Conservation (phyloP, 768 basidiomycete species). For the Sporobolomyces phaffii region DNA sequence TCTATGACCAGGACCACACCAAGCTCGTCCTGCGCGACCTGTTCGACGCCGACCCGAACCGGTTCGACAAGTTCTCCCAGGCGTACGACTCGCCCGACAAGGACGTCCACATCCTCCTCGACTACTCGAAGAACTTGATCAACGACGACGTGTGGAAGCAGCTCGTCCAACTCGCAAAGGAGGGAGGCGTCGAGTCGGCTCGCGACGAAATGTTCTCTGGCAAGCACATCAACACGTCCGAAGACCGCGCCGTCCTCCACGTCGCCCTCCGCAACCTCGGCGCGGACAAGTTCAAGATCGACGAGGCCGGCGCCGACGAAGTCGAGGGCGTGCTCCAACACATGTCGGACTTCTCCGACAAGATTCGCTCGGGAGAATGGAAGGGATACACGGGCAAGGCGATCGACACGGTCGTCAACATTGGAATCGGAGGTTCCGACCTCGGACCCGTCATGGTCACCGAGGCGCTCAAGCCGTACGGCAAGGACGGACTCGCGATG, state of each 20-base stretch:
- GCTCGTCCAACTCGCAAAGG: conserved; percentile 71
- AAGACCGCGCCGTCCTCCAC: conserved; percentile 93
- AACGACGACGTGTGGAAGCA: conserved; percentile 72
- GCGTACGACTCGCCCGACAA: conserved; percentile 59
- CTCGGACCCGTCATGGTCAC: conserved; percentile 98
- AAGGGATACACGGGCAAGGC: conserved; percentile 95
- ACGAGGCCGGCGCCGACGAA: conserved; percentile 73
- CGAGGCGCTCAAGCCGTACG: conserved; percentile 89
- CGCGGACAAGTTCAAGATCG: conserved; percentile 62
- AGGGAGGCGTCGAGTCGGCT: conserved; percentile 75
- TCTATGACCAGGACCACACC: conserved; percentile 66
- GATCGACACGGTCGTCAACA: conserved; percentile 93
- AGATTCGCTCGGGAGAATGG: conserved; percentile 79
- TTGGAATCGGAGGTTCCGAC: conserved; percentile 97
- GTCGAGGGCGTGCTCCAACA: conserved; percentile 77
- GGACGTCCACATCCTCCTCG: conserved; percentile 75
- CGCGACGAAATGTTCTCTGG: conserved; percentile 93
- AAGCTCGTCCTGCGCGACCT: conserved; percentile 84
- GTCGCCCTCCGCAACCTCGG: conserved; percentile 68
- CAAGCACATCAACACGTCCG: conserved; percentile 96
- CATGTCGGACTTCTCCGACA: conserved; percentile 81
- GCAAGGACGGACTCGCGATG: conserved; percentile 76
- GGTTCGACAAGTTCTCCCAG: conserved; percentile 78
- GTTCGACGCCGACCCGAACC: conserved; percentile 76
- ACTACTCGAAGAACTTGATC: conserved; percentile 95